phyloP scores from a whole-genome alignment of 345 rosid genomes.

The Lepidium aucheri region DNA sequence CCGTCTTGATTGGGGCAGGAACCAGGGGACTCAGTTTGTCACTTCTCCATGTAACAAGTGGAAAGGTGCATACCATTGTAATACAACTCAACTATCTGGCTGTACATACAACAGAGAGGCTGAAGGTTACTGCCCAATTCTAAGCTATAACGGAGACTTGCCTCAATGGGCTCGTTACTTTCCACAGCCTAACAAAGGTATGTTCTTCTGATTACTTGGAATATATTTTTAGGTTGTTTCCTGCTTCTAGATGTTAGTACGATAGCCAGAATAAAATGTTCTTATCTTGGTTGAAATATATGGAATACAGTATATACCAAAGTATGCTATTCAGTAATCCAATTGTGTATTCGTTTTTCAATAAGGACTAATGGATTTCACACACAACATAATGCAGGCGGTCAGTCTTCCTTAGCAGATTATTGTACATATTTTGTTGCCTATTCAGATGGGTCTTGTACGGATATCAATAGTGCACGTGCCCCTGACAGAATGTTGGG shows the following conservation, averaged over 20 bases:
- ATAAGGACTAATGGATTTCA: background rate
- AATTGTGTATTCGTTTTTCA: background rate
- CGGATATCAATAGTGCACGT: conserved; percentile 91
- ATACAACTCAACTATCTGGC: conserved; percentile 84
- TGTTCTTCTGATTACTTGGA: conserved; percentile 1
- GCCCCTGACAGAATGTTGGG: conserved; percentile 98
- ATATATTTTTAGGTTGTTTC: background rate
- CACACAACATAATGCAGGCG: conserved; percentile 49
- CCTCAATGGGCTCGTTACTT: conserved; percentile 98
- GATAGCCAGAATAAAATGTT: background rate
- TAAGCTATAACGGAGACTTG: conserved; percentile 85
- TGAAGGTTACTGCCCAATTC: conserved; percentile 97
- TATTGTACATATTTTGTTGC: conserved; percentile 98
- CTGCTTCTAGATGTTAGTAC: background rate
- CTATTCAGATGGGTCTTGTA: conserved; percentile 98
- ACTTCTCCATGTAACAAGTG: conserved; percentile 90
- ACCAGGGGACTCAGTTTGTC: conserved; percentile 91
- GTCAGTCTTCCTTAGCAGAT: conserved; percentile 97
- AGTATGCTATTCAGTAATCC: background rate
- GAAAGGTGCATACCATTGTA: conserved; percentile 97
- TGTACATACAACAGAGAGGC: conserved; percentile 99
- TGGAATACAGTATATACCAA: background rate
- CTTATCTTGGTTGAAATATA: background rate
- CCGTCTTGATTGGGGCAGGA: conserved; percentile 93
- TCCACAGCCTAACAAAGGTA: conserved; percentile 95